Base-by-base conservation (phyloP, 73 alveolate genomes). In the Durusdinium trenchii region DNA sequence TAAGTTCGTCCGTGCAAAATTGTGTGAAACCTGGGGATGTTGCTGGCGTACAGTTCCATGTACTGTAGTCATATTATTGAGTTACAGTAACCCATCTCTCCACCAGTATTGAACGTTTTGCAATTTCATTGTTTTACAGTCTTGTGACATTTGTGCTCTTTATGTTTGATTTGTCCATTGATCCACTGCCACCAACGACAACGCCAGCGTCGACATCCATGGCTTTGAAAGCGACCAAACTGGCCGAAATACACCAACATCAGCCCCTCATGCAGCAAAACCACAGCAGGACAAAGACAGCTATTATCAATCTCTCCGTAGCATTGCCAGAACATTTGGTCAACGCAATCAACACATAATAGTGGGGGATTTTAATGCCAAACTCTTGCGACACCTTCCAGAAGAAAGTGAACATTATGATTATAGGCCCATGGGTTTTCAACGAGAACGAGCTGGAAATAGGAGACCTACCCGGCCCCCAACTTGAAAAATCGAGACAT, bases 241-340 rank as follows among this genome's bases (percentile, higher is more conserved):
- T n/a, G n/a, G n/a, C n/a, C n/a, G n/a, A n/a, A n/a, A n/a, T n/a
- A 47, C 57, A 28, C 54, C 82, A 45, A 60, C 95, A 42, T 69
- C 54, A 10, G 83, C 78, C 10, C 95, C 95, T 3, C 95, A 87
- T 10, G 43, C 95, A 23, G 76, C 64, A 36, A 69, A 61, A 23
- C 40, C 43, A 9, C 38, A 30, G 30, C 84, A 18, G 5, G 69
- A 38, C 9, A 36, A 64, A 40, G 30, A 30, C 18, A 43, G 35
- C 3, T 50, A 86, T 35, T 86, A 57, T 32, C 50, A 16, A 12
- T 48, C 23, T 30, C 83, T 86, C 28, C 64, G 69, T 23, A 30
- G 38, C 2, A 32, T 86, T 23, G 35, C 42, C 40, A 47, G 28
- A 6, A 9, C 16, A 20, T 69, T 42, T n/a, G 75, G 54, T 28